Evolutionary conservation across 2,329 filamentous ascomycete species (phyloP).

Genomic region (Trichoderma pleuroti): DNA sequence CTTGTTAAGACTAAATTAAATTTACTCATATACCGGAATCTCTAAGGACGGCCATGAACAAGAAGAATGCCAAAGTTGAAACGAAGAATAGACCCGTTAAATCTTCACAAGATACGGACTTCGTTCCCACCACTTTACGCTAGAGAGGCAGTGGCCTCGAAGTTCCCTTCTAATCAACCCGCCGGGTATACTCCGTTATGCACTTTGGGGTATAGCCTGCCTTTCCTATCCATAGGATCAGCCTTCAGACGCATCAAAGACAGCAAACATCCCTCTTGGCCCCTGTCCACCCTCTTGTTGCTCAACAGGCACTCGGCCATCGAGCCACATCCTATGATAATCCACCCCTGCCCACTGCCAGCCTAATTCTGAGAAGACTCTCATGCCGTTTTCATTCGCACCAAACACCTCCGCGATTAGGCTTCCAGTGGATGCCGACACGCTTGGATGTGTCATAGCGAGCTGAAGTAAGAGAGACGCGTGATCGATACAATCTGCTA

Average conservation of each 20-base stretch:
- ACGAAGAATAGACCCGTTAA: neutral
- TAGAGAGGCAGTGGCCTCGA: neutral
- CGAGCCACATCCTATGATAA: constrained; percentile 6
- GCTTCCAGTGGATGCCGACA: neutral
- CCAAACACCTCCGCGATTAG: neutral
- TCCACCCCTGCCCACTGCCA: neutral
- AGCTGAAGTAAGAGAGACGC: neutral
- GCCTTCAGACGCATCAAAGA: neutral
- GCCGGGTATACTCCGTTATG: neutral
- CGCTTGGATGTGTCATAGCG: neutral
- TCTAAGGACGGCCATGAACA: too few relatives aligned
- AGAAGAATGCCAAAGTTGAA: neutral
- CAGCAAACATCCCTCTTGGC: neutral
- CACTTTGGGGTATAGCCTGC: neutral
- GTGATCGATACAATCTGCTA: neutral
- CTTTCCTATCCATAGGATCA: neutral
- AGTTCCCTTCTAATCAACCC: neutral
- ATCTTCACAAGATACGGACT: neutral
- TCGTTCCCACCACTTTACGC: neutral
- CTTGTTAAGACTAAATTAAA: too few relatives aligned
- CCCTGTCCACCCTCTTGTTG: neutral
- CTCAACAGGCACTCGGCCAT: neutral
- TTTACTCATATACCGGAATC: too few relatives aligned
- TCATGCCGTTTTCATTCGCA: neutral
- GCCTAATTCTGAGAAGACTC: neutral